A percentile compares a stretch with the other conserved stretches of the same genome.
Evolutionary conservation across 1,284 basidiomycete species (phyloP).

Genomic region (Leccinum solheimii): DNA sequence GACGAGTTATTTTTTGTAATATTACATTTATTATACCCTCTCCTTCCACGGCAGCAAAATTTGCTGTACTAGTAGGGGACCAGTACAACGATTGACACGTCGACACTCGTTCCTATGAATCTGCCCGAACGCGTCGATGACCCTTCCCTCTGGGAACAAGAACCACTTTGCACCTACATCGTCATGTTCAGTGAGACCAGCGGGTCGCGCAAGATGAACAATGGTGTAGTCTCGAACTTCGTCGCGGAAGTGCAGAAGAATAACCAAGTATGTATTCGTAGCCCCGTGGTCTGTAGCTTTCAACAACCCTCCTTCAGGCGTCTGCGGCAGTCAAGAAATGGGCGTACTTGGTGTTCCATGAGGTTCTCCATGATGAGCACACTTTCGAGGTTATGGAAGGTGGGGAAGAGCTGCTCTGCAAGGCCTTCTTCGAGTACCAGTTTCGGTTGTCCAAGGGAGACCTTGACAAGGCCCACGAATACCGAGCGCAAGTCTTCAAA

Average conservation of each 20-base stretch:
- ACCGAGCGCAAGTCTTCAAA: background rate
- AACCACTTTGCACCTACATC: slow-evolving; percentile 20
- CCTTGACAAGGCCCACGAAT: background rate
- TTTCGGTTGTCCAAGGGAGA: background rate
- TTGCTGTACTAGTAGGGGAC: background rate
- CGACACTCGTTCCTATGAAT: slow-evolving; percentile 21
- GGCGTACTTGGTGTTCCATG: slow-evolving; percentile 14
- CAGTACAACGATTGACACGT: background rate
- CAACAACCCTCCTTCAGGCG: slow-evolving; percentile 14
- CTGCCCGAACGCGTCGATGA: slow-evolving; percentile 21
- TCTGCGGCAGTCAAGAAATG: slow-evolving; percentile 16
- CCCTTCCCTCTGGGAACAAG: slow-evolving; percentile 23
- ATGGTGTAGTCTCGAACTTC: slow-evolving; percentile 4
- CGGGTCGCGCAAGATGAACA: slow-evolving; percentile 3
- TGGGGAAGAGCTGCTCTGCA: slow-evolving; percentile 17
- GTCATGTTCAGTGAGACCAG: background rate
- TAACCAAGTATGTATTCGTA: slow-evolving; percentile 17
- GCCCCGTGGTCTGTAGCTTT: background rate
- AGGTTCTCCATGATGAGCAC: background rate
- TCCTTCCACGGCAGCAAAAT: background rate
- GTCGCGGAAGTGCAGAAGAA: slow-evolving; percentile 17
- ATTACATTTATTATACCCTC: background rate
- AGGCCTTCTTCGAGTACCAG: slow-evolving; percentile 26
- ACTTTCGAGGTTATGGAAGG: slow-evolving; percentile 14
- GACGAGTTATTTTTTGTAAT: background rate